A percentile compares a stretch with the other conserved stretches of the same genome.
Conservation (phyloP, 2,329 filamentous ascomycete genomes). For the Phialophora tarda region DNA sequence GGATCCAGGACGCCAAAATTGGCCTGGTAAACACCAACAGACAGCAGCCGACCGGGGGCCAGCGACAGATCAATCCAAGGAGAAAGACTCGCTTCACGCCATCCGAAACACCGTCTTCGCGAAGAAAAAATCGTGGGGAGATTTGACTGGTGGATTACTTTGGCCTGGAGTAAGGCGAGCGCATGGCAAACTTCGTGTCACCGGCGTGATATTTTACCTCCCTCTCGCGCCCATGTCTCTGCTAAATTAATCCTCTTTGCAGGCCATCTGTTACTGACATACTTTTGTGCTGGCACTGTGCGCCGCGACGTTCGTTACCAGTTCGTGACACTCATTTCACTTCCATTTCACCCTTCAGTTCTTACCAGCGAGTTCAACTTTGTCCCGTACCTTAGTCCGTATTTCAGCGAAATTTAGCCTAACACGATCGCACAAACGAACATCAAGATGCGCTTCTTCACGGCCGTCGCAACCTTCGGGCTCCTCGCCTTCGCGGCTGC, state of each 20-base stretch:
- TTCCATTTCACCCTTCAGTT: constrained; percentile 7
- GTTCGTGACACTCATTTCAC: constrained; percentile 11
- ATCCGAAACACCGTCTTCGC: constrained; percentile 17
- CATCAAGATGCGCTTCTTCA: constrained; percentile 38
- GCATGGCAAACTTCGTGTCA: not conserved
- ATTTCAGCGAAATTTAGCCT: not conserved
- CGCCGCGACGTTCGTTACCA: constrained; percentile 19
- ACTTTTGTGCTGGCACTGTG: constrained; percentile 22
- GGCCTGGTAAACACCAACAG: constrained; percentile 10
- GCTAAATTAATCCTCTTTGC: constrained; percentile 5
- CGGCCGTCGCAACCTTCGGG: constrained; percentile 42
- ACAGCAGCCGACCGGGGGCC: constrained; percentile 6
- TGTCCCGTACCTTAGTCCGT: not conserved
- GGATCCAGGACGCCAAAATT: constrained; percentile 5
- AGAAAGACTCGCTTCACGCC: constrained; percentile 18
- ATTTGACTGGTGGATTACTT: constrained; percentile 18
- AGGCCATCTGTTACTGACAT: constrained; percentile 6
- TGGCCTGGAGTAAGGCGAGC: constrained; percentile 4
- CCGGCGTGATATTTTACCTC: constrained; percentile 15
- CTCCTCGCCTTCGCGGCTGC: constrained; percentile 54
- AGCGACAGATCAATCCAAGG: constrained; percentile 9
- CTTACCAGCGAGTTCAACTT: constrained; percentile 5
- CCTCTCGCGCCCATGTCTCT: constrained; percentile 14
- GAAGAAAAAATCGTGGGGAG: constrained; percentile 28
- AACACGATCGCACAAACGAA: not conserved